Percentiles rank a stretch among this genome's conserved stretches.
Conservation (phyloP, 352 stramenopile species). For the Blastocystis sp. region DNA sequence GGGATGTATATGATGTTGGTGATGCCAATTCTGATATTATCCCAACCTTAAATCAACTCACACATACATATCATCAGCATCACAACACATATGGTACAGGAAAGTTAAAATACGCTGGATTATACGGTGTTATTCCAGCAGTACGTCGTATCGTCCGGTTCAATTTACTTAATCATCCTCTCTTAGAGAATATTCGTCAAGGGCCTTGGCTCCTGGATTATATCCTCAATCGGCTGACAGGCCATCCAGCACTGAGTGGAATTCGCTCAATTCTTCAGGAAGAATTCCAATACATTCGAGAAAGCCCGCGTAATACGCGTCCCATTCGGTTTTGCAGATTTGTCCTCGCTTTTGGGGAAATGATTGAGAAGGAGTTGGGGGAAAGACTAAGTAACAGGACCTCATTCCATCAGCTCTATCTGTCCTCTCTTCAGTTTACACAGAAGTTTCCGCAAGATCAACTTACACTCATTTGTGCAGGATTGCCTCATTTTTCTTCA, state of each 20-base stretch:
- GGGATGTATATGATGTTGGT: slow-evolving; percentile 24
- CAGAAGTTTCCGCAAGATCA: background rate
- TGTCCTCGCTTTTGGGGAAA: background rate
- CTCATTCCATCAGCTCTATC: background rate
- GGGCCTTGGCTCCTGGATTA: slow-evolving; percentile 62
- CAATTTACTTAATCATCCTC: slow-evolving; percentile 59
- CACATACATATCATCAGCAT: background rate
- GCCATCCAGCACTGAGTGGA: background rate
- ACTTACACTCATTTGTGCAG: background rate
- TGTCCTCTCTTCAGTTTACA: slow-evolving; percentile 48
- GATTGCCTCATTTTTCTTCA: slow-evolving; percentile 59
- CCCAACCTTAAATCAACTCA: background rate
- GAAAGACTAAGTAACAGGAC: background rate
- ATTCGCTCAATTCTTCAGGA: background rate
- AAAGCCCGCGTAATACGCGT: slow-evolving; percentile 1
- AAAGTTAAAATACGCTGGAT: slow-evolving; percentile 50
- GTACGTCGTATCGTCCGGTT: slow-evolving; percentile 21
- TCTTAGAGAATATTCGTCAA: slow-evolving; percentile 60
- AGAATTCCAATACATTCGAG: slow-evolving; percentile 32
- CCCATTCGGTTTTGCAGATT: slow-evolving; percentile 56
- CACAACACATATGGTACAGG: slow-evolving; percentile 22
- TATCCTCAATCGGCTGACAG: background rate
- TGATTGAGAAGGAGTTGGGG: background rate
- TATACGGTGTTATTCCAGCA: slow-evolving; percentile 51
- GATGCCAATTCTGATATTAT: background rate